A percentile compares a stretch with the other conserved stretches of the same genome.
Conservation (phyloP, 2,329 filamentous ascomycete species). For the Tolypocladium capitatum region DNA sequence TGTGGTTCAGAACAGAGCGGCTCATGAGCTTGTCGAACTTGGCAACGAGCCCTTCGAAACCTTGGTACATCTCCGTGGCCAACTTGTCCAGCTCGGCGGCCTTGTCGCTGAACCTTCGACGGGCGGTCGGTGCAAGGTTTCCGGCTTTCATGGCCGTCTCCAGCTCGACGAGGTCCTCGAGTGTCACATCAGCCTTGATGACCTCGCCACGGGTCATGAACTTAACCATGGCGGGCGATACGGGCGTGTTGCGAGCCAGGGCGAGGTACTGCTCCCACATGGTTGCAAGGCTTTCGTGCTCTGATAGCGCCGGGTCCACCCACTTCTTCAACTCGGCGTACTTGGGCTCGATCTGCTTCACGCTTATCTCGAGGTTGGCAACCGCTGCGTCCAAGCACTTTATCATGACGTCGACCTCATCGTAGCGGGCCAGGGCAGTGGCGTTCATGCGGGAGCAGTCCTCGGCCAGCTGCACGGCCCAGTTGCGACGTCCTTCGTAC, state of each 20-base stretch:
- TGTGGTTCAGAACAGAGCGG: slow-evolving; percentile 42
- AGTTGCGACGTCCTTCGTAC: slow-evolving; percentile 67
- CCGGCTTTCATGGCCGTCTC: slow-evolving; percentile 62
- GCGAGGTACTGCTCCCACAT: slow-evolving; percentile 58
- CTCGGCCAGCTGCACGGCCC: slow-evolving; percentile 60
- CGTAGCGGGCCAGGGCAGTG: slow-evolving; percentile 50
- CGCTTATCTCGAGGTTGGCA: slow-evolving; percentile 66
- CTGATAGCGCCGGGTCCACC: slow-evolving; percentile 52
- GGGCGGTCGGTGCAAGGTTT: slow-evolving; percentile 43
- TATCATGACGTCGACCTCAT: slow-evolving; percentile 63
- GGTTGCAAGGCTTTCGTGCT: slow-evolving; percentile 50
- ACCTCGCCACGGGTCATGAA: slow-evolving; percentile 44
- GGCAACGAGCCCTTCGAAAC: slow-evolving; percentile 47
- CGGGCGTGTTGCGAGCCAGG: slow-evolving; percentile 49
- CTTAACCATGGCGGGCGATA: slow-evolving; percentile 51
- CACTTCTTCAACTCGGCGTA: slow-evolving; percentile 58
- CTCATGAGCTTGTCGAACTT: slow-evolving; percentile 47
- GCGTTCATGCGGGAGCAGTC: slow-evolving; percentile 55
- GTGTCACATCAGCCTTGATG: slow-evolving; percentile 37
- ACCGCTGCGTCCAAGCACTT: slow-evolving; percentile 74
- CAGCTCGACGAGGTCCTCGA: slow-evolving; percentile 65
- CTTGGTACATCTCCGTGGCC: slow-evolving; percentile 45
- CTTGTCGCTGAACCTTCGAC: slow-evolving; percentile 46
- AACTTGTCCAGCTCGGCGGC: slow-evolving; percentile 47
- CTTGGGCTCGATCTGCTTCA: slow-evolving; percentile 59